phyloP scores from a whole-genome alignment of 2,329 filamentous ascomycete species.

The Clarireedia monteithiana region DNA sequence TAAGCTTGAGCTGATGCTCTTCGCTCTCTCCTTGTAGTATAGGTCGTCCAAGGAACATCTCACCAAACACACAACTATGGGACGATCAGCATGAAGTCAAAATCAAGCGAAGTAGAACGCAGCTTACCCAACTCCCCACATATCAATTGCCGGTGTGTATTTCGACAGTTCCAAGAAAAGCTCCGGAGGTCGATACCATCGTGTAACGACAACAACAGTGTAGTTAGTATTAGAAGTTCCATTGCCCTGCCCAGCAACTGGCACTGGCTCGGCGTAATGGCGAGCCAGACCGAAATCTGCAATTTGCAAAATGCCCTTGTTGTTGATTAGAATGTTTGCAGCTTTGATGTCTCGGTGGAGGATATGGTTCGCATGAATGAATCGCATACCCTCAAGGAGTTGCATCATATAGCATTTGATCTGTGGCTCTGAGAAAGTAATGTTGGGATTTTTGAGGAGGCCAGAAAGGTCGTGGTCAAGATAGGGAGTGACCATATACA shows the following conservation, averaged over 20 bases:
- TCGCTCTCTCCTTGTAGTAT: conserved; percentile 89
- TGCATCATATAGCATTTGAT: conserved; percentile 98
- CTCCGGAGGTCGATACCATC: conserved; percentile 96
- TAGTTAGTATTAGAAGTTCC: conserved; percentile 86
- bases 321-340: conserved; percentile 93
- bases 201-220: conserved; percentile 90
- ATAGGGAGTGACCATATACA: conserved; percentile 99
- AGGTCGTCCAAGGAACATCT: conserved; percentile 92
- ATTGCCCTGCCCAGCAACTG: conserved; percentile 67
- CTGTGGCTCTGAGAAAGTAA: conserved; percentile 78
- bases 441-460: conserved; percentile 86
- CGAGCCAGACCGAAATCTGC: conserved; percentile 93
- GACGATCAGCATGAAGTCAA: conserved; percentile 15
- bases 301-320: conserved; percentile 87
- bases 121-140: conserved; percentile 91
- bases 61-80: conserved; percentile 85
- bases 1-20: conserved; percentile 80
- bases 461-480: conserved; percentile 99
- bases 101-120: conserved; percentile 9
- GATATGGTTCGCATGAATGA: conserved; percentile 84
- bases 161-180: conserved; percentile 77
- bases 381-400: conserved; percentile 79
- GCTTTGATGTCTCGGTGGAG: conserved; percentile 98
- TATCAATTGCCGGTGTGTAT: conserved; percentile 96
- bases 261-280: conserved; percentile 81